Evolutionary conservation across 2,329 filamentous ascomycete species (phyloP).

Genomic region (Neofusicoccum cordaticola): DNA sequence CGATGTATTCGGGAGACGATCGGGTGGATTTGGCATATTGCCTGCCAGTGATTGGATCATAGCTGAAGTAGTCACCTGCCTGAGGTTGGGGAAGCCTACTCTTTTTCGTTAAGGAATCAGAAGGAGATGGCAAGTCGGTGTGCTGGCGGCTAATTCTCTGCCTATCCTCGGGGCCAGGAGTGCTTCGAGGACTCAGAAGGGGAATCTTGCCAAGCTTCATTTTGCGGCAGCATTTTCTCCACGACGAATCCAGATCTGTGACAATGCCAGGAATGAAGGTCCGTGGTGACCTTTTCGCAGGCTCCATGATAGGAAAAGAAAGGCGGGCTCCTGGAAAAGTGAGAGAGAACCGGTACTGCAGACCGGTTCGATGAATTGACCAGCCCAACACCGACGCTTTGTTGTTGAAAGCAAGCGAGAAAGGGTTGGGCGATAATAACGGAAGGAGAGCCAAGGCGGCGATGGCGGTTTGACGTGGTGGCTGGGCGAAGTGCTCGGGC

Average conservation of each 20-base stretch:
- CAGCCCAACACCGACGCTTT: background rate
- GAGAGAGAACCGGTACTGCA: background rate
- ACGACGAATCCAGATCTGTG: background rate
- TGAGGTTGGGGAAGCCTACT: background rate
- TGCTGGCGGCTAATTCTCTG: background rate
- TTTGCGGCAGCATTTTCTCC: slow-evolving; percentile 4
- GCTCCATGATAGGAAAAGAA: background rate
- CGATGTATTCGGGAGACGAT: background rate
- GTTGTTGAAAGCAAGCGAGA: background rate
- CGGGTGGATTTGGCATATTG: background rate
- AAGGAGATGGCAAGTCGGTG: background rate
- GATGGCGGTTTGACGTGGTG: background rate
- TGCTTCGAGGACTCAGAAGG: background rate
- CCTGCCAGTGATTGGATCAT: background rate
- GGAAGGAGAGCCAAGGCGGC: slow-evolving; percentile 2
- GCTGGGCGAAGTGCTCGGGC: background rate
- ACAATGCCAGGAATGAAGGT: slow-evolving; percentile 1
- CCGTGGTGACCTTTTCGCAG: background rate
- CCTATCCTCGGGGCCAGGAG: background rate
- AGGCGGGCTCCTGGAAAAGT: background rate
- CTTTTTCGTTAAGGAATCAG: background rate
- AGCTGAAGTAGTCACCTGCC: background rate
- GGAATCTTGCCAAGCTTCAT: background rate
- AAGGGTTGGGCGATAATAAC: background rate
- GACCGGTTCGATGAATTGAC: background rate